Percentiles rank a stretch among this genome's conserved stretches.
phyloP scores from a whole-genome alignment of 2,329 filamentous ascomycete species.

The Beauveria rudraprayagi region DNA sequence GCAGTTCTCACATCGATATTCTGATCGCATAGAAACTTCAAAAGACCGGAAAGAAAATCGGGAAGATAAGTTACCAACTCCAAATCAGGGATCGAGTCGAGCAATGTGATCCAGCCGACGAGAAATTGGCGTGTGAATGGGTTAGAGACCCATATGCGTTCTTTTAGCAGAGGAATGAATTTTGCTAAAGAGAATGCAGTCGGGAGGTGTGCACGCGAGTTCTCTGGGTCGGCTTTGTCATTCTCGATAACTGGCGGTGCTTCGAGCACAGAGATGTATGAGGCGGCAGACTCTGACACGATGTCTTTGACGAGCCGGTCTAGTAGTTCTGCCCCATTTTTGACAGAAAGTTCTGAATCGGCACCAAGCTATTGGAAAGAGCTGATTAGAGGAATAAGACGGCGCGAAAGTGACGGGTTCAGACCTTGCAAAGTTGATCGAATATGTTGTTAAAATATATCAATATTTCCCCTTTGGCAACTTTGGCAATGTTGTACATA shows the following conservation, averaged over 20 bases:
- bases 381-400: neutral
- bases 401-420: neutral
- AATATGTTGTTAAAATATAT: constrained; percentile 99
- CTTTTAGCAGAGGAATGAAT: constrained; percentile 89
- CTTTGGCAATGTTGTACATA: constrained; percentile 99
- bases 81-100: constrained; percentile 94
- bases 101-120: constrained; percentile 88
- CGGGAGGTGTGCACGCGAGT: constrained; percentile 46
- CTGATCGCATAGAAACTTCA: constrained; percentile 86
- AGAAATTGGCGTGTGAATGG: constrained; percentile 92
- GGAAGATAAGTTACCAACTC: constrained; percentile 90
- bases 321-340: constrained; percentile 92
- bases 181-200: constrained; percentile 86
- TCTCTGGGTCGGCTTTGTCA: constrained; percentile 35
- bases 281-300: constrained; percentile 87
- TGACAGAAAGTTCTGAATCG: constrained; percentile 92
- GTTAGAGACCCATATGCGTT: constrained; percentile 89
- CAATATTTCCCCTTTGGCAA: constrained; percentile 94
- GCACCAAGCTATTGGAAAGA: constrained; percentile 63
- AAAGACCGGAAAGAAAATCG: constrained; percentile 79
- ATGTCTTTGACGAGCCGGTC: constrained; percentile 95
- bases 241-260: constrained; percentile 39
- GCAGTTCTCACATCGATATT: constrained; percentile 93
- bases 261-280: constrained; percentile 85
- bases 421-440: constrained; percentile 89